These are phyloP conservation scores for Eragrostis curvula DNA, from an alignment of 176 grass and related monocot species.

Conservation along the genomic window DNA sequence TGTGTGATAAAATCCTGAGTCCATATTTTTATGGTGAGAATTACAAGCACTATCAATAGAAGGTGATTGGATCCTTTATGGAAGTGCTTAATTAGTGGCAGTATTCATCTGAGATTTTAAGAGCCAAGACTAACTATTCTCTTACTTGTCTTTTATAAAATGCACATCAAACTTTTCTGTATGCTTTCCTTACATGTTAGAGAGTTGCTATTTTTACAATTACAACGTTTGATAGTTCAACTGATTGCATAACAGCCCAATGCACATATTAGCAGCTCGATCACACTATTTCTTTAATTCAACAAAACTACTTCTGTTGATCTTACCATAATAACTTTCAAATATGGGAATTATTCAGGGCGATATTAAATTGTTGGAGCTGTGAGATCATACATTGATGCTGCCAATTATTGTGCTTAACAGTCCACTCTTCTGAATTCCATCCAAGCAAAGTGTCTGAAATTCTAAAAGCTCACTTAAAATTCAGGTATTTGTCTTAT, in stretches of 20 bases:
- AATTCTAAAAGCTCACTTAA: constrained; percentile 29
- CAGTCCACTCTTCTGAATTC: constrained; percentile 17
- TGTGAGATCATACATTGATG: constrained; percentile 23
- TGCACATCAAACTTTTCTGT: too few relatives aligned
- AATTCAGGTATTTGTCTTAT: constrained; percentile 16
- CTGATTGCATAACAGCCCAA: too few relatives aligned
- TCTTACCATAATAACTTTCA: constrained; percentile 6
- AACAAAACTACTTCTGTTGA: background rate
- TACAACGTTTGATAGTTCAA: constrained; percentile 51
- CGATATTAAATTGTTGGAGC: constrained; percentile 22
- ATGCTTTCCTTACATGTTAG: too few relatives aligned
- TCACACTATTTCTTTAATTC: background rate
- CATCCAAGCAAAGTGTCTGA: constrained; percentile 14
- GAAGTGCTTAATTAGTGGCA: too few relatives aligned
- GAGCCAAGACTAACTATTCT: too few relatives aligned
- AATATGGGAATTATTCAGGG: constrained; percentile 9
- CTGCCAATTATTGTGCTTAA: constrained; percentile 18
- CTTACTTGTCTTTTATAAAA: too few relatives aligned
- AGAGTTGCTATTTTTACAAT: constrained; percentile 34
- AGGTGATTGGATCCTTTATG: too few relatives aligned
- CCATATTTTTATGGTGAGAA: too few relatives aligned
- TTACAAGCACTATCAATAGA: too few relatives aligned
- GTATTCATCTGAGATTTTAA: too few relatives aligned
- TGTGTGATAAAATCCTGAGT: too few relatives aligned
- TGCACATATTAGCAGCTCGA: background rate